Base-by-base conservation (phyloP, 495 filamentous ascomycete species). In the Physcia stellaris region DNA sequence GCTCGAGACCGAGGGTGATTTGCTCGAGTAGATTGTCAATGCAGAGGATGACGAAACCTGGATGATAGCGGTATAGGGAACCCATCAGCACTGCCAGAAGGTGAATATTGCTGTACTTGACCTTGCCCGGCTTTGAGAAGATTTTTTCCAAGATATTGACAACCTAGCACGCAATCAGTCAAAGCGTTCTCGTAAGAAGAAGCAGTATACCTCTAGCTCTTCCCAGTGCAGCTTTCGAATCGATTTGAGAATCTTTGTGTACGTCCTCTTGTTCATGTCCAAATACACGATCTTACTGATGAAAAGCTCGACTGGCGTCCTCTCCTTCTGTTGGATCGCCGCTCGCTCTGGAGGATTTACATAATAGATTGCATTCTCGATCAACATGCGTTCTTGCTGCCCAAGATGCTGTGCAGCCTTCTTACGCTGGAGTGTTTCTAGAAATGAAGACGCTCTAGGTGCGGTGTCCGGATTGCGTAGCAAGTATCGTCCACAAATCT, bases 351-450 rank as follows among this genome's bases (percentile, higher is more conserved):
- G 90, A 6, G 90, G 90, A 51, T 95, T 86, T 36, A 99, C 90
- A 53, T 94, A 96, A 57, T 99, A 99, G 42, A 95, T 77, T 13
- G 90, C 90, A 55, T 99, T 99, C 54, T 99, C 90, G 47, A 99
- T 88, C 11, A 95, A 74, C 83, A 99, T 95, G 38, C 86, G 78
- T 57, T 99, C 90, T 51, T 94, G 86, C 48, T 93, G 87, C 18
- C 85, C 92, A 35, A 96, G 70, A 54, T 94, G 85, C 53, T 95
- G 88, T 7, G 87, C 86, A 11, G 78, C 75, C 59, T 99, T 99
- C 71, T 99, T 99, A 34, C 90, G 77, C 46, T 88, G 80, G 20
- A 99, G 66, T 0, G 88, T 96, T 59, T 99, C 90, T 29, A 99
- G 56, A 55, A 99, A 99, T 1, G 81, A 85, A 0, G 67, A 65